A percentile compares a stretch with the other conserved stretches of the same genome.
These are phyloP conservation scores for Physcomitrellopsis africana DNA, from an alignment of 225 moss, liverwort and hornwort species.

Conservation along the genomic window DNA sequence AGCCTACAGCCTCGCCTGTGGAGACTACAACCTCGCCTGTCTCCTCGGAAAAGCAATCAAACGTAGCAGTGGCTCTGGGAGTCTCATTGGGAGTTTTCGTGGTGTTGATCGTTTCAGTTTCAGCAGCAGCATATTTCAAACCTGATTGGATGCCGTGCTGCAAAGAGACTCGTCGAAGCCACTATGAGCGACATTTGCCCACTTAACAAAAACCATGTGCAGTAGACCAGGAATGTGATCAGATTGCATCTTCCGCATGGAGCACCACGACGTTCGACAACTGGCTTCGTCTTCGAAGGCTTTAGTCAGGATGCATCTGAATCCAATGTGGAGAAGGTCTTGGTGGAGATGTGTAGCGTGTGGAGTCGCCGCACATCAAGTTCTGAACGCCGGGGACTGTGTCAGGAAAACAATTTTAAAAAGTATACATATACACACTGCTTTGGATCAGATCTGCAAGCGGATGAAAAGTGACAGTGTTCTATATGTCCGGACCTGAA, in stretches of 20 bases:
- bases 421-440: not conserved
- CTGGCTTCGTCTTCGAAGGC: not conserved
- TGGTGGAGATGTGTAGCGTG: not conserved
- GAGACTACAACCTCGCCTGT: not conserved
- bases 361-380: not conserved
- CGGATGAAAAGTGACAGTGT: no score
- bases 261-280: not conserved
- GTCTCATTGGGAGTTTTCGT: not conserved
- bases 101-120: slow-evolving; percentile 2
- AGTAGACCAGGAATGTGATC: not conserved
- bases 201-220: slow-evolving; percentile 1
- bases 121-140: slow-evolving; percentile 12
- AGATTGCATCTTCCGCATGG: not conserved
- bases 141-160: slow-evolving; percentile 33
- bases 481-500: no score
- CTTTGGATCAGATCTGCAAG: not conserved
- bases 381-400: no score
- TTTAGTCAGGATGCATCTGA: not conserved
- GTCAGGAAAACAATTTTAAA: not conserved
- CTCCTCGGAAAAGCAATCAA: not conserved
- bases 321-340: not conserved
- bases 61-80: not conserved
- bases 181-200: slow-evolving; percentile 32
- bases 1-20: not conserved
- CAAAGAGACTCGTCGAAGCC: not conserved